Percentiles rank a stretch among this genome's conserved stretches.
phyloP scores from a whole-genome alignment of 208 protist genomes.

The Eutreptiella sp. region DNA sequence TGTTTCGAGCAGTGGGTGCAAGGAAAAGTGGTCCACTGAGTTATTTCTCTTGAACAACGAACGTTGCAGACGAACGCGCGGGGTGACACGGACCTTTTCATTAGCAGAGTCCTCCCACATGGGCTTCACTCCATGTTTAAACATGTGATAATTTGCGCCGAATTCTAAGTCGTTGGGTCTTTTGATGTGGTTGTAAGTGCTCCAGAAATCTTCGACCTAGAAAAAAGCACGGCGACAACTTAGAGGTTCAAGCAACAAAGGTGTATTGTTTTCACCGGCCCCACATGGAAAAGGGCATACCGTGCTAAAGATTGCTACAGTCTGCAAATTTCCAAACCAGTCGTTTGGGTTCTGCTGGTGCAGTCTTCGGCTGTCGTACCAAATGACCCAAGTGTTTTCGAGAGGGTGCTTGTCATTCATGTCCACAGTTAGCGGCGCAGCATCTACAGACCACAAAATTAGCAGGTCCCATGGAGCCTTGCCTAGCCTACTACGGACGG shows the following conservation, averaged over 20 bases:
- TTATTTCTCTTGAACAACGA: too few species aligned
- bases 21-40: too few species aligned
- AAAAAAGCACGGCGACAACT: too few species aligned
- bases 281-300: too few species aligned
- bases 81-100: too few species aligned
- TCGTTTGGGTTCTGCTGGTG: constrained; percentile 1
- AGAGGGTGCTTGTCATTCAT: constrained; percentile 19
- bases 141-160: constrained; percentile 77
- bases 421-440: background rate
- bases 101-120: constrained; percentile 82
- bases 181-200: constrained; percentile 70
- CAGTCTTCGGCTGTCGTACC: constrained; percentile 11
- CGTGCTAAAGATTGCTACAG: background rate
- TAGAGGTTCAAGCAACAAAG: too few species aligned
- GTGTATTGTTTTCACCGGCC: too few species aligned
- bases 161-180: constrained; percentile 61
- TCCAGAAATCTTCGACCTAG: constrained; percentile 80
- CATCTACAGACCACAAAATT: constrained; percentile 4
- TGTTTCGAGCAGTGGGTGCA: too few species aligned
- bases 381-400: constrained; percentile 15
- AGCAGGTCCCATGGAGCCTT: too few species aligned
- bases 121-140: constrained; percentile 74
- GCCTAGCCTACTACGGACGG: too few species aligned
- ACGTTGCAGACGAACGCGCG: too few species aligned
- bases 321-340: constrained; percentile 14